Evolutionary conservation across 1,284 basidiomycete genomes (phyloP), one percentile per base, ranked within the genome.

Genomic region (Austroboletus novae-zelandiae): DNA sequence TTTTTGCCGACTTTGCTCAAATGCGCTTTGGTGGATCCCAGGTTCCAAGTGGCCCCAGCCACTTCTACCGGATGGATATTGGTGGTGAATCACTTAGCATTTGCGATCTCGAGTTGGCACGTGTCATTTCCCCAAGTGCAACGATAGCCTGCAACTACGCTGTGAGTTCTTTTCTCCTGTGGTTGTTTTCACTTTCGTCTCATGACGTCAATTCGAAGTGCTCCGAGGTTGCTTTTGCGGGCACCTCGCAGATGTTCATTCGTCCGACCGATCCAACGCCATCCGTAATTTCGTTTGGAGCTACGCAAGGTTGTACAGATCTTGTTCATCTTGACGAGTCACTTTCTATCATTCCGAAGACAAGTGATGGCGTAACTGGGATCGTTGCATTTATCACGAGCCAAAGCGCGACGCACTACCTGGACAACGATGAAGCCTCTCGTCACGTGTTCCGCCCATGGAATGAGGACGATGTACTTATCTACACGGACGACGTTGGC

Each of bases 61-160:
- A 63, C 27, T 51, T 65, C 15, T 66, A 66, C 34, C 67, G 65
- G 62, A 41, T 65, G 51, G 65, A 64, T 8, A 66, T 67, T 25
- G 65, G 57, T 10, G 65, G 63, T 4, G 63, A 67, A 53, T 43
- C 52, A 9, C 52, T 66, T 6, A 48, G 51, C 41, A n/a, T 53
- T 45, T 51, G 41, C 37, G 65, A 67, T 45, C 44, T 67, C 23
- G 57, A 64, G 34, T 37, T 66, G 39, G 63, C 64, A 13, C 47
- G 48, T 14, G 23, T 23, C 31, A 47, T 60, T 27, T 65, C 67
- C 53, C 63, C 65, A 7, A 51, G 46, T 20, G 51, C 61, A 27
- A 66, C 64, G 18, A 57, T 67, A 17, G 54, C 65, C n/a, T 65
- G 62, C 51, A 64, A 66, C 51, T 67, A 65, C 8, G 64, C 63